These are phyloP conservation scores for Peltaster fructicola DNA, from an alignment of 2,329 filamentous ascomycete species.

Conservation along the genomic window DNA sequence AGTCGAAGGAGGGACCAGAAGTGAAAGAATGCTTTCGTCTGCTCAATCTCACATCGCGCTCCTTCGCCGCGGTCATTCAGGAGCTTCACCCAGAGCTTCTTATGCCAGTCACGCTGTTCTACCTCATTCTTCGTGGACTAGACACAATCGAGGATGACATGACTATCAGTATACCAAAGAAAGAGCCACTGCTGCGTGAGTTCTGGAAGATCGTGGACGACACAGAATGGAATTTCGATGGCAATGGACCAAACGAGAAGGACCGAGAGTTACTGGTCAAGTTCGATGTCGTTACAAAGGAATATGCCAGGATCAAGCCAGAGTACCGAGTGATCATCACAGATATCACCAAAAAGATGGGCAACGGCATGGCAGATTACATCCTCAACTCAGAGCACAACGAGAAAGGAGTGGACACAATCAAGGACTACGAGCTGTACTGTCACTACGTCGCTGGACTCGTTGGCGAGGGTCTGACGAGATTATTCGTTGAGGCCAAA, in stretches of 20 bases:
- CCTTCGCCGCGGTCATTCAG: constrained; percentile 83
- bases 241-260: constrained; percentile 81
- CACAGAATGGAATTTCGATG: constrained; percentile 80
- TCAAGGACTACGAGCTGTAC: constrained; percentile 87
- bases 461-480: constrained; percentile 86
- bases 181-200: constrained; percentile 68
- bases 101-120: constrained; percentile 78
- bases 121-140: constrained; percentile 75
- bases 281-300: constrained; percentile 70
- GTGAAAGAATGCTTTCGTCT: constrained; percentile 73
- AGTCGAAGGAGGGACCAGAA: constrained; percentile 53
- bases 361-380: constrained; percentile 97
- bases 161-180: constrained; percentile 63
- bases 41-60: constrained; percentile 76
- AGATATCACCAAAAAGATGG: constrained; percentile 89
- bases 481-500: constrained; percentile 71
- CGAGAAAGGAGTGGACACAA: constrained; percentile 58
- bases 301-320: constrained; percentile 77
- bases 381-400: constrained; percentile 59
- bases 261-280: constrained; percentile 82
- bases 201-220: constrained; percentile 65
- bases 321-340: constrained; percentile 73
- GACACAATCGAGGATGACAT: constrained; percentile 99
- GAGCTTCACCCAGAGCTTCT: constrained; percentile 90
- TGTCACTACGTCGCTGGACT: constrained; percentile 97